phyloP scores from a whole-genome alignment of 2,329 filamentous ascomycete species.

The Dactylellina leptospora region DNA sequence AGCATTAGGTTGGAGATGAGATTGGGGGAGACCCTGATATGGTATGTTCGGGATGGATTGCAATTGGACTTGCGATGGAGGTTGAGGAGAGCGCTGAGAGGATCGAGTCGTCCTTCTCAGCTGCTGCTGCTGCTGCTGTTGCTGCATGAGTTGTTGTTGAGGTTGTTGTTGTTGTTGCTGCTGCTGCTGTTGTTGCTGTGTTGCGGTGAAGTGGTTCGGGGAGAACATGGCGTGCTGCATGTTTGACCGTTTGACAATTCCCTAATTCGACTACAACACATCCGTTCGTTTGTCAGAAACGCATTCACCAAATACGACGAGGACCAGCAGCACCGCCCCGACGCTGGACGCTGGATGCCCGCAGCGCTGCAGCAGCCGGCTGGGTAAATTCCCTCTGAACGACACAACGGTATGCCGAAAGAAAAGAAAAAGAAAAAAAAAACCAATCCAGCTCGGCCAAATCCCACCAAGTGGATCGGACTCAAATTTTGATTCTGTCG shows the following conservation, averaged over 20 bases:
- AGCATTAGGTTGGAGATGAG: constrained; percentile 23
- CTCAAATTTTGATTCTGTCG: no score
- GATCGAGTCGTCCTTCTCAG: constrained; percentile 44
- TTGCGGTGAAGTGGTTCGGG: constrained; percentile 34
- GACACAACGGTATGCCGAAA: no score
- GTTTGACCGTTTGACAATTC: constrained; percentile 49
- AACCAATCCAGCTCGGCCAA: constrained; percentile 27
- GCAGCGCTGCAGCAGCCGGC: no score
- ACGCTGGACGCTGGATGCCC: no score
- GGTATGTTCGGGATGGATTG: constrained; percentile 31
- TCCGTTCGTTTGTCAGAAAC: constrained; percentile 15
- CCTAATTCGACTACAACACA: constrained; percentile 20
- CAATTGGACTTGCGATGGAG: constrained; percentile 20
- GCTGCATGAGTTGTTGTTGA: constrained; percentile 37
- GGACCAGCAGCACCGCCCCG: neutral
- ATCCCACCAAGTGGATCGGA: neutral
- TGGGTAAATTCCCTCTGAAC: no score
- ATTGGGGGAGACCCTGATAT: constrained; percentile 23
- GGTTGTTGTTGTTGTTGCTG: constrained; percentile 17
- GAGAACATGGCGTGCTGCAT: constrained; percentile 51
- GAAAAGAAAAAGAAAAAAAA: no score
- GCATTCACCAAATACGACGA: constrained; percentile 6
- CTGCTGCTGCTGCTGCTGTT: constrained; percentile 34
- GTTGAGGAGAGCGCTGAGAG: constrained; percentile 41
- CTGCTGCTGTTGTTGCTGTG: constrained; percentile 19